Evolutionary conservation across 257 asterid genomes (phyloP), one percentile per base, ranked within the genome.

Genomic region (Euphrasia confusa): DNA sequence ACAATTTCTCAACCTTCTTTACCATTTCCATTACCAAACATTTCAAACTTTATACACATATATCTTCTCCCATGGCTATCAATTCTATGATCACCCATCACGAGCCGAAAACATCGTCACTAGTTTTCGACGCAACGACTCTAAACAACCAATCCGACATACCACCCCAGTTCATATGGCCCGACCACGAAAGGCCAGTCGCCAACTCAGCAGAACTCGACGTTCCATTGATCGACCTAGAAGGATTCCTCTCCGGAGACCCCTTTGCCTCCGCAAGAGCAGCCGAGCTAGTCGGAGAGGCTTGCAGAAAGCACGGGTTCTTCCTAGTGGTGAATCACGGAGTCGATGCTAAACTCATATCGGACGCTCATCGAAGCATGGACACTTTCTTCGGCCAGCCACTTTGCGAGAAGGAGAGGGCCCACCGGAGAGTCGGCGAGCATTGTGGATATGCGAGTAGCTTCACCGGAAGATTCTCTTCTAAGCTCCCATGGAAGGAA

Each of bases 401-500:
- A 0, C 87, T 91, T 12, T 18, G 12, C 1, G 73, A 75, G 60
- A 91, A 91, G 77, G 80, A 84, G 58, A 78, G 59, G 61, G 93
- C 95, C 10, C 81, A 71, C n/a, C 75, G 98, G 64, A 77, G 76
- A 33, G 60, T 71, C 0, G 96, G 98, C 0, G 96, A 91, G 71
- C 94, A 78, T 53, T 84, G 95, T 58, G 98, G 98, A 30, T 88
- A 91, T 60, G 93, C 98, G 3, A 91, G 95, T 45, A 88, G 96
- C 78, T 88, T 91, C 81, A 84, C 93, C 0, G 95, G 95, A 3
- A 35, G 98, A 13, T 91, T 91, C 74, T 83, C 95, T 3, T 75
- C 95, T 35, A 91, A 91, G 77, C 79, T 91, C 3, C 98, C 98
- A 0, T 91, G 98, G 98, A 91, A 91, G 75, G 98, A 91, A 67